Evolutionary conservation across 1,139 yeast species (phyloP).

Genomic region (Keqinozyma sinolaborantium): DNA sequence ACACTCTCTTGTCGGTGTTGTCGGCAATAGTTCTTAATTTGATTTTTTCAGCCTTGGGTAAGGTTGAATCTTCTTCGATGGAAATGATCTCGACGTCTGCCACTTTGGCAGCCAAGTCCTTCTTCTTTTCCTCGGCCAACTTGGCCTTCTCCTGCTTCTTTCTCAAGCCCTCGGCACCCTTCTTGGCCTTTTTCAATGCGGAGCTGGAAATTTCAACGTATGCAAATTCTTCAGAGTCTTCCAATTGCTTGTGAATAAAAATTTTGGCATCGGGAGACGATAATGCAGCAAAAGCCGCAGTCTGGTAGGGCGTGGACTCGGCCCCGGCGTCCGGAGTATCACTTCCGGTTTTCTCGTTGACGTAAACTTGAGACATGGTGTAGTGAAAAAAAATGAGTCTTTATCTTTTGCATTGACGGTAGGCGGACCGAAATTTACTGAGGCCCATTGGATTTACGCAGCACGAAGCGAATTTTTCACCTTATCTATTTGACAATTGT

Average conservation of each 20-base stretch:
- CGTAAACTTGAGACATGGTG: slow-evolving; percentile 43
- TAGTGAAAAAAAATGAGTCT: no score
- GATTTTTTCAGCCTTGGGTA: slow-evolving; percentile 66
- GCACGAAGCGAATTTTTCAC: not conserved
- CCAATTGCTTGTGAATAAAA: slow-evolving; percentile 61
- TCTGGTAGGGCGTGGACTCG: slow-evolving; percentile 65
- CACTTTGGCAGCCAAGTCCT: slow-evolving; percentile 60
- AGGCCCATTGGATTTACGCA: no score
- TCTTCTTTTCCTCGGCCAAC: slow-evolving; percentile 58
- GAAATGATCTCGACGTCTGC: slow-evolving; percentile 71
- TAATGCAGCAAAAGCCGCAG: slow-evolving; percentile 81
- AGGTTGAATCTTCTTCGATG: slow-evolving; percentile 66
- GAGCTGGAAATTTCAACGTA: slow-evolving; percentile 85
- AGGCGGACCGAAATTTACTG: no score
- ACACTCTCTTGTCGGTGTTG: slow-evolving; percentile 60
- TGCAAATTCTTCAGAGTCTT: slow-evolving; percentile 50
- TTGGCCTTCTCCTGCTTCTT: slow-evolving; percentile 85
- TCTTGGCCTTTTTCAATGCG: slow-evolving; percentile 93
- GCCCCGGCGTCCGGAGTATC: slow-evolving; percentile 65
- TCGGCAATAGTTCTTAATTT: slow-evolving; percentile 59
- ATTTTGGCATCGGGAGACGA: slow-evolving; percentile 57
- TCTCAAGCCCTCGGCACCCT: slow-evolving; percentile 88
- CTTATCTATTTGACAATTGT: not conserved
- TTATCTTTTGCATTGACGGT: no score
- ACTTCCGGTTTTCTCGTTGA: slow-evolving; percentile 68